These are phyloP conservation scores for Aspergillus steynii DNA, from an alignment of 495 filamentous ascomycete species.

Conservation along the genomic window DNA sequence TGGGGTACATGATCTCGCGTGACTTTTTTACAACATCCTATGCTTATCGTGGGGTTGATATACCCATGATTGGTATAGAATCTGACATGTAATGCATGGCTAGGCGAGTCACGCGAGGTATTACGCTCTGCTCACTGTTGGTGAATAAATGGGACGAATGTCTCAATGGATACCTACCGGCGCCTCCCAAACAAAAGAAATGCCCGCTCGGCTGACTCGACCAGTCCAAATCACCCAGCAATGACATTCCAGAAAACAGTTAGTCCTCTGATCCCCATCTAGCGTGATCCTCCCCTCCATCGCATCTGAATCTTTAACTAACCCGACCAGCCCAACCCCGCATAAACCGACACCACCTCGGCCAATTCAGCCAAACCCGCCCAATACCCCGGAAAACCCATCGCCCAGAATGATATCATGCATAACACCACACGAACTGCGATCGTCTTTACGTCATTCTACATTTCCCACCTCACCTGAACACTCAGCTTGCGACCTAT, in stretches of 20 bases:
- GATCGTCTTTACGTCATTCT: conserved; percentile 2
- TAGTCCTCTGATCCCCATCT: not conserved
- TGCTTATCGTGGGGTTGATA: too few species aligned
- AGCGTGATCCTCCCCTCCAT: not conserved
- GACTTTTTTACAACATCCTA: not conserved
- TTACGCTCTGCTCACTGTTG: too few species aligned
- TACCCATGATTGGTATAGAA: not conserved
- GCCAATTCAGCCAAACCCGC: too few species aligned
- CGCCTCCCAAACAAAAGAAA: too few species aligned
- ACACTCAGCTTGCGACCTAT: not conserved
- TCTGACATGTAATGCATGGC: not conserved
- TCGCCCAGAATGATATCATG: not conserved
- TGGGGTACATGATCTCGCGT: not conserved
- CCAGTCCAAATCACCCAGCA: not conserved
- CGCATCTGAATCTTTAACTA: not conserved
- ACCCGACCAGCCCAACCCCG: not conserved
- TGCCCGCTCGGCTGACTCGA: not conserved
- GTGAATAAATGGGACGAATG: too few species aligned
- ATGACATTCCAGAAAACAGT: not conserved
- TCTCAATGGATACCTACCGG: too few species aligned
- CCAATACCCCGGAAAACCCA: not conserved
- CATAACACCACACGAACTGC: not conserved
- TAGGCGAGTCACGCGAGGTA: too few species aligned
- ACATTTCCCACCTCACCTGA: not conserved
- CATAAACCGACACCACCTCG: not conserved